Evolutionary conservation across 768 basidiomycete species (phyloP).

Genomic region (Daedalea quercina): DNA sequence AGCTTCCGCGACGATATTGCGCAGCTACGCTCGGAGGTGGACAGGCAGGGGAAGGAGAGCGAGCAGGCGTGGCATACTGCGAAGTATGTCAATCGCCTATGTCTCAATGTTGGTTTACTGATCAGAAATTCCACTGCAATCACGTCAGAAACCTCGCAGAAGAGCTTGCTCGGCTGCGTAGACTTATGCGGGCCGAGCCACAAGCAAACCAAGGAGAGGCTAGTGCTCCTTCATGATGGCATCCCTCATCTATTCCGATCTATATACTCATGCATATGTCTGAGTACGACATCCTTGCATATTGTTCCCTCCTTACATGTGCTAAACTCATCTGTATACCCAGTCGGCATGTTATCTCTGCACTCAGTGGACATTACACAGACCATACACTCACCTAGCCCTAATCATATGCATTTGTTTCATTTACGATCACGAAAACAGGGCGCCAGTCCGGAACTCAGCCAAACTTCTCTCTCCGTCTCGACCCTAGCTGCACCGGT

Average conservation of each 20-base stretch:
- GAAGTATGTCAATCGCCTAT: constrained; percentile 36
- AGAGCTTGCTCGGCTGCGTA: constrained; percentile 62
- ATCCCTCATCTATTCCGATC: neutral
- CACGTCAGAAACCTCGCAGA: constrained; percentile 43
- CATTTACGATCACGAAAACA: neutral
- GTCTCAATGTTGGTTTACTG: no score
- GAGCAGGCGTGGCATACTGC: constrained; percentile 56
- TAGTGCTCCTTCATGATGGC: neutral
- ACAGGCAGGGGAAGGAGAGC: constrained; percentile 46
- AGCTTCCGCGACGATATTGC: constrained; percentile 53
- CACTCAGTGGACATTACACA: constrained; percentile 1
- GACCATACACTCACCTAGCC: neutral
- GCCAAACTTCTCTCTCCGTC: neutral
- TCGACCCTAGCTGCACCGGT: constrained; percentile 2
- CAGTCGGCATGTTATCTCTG: constrained; percentile 4
- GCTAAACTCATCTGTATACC: neutral
- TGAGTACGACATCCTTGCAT: neutral
- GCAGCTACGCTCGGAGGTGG: constrained; percentile 45
- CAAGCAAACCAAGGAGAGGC: neutral
- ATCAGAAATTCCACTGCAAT: neutral
- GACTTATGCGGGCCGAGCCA: constrained; percentile 53
- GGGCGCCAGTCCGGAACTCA: neutral
- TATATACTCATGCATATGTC: neutral
- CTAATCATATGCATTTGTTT: neutral
- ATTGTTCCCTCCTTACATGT: neutral